These are phyloP conservation scores for Phytophthora megakarya DNA, from an alignment of 352 stramenopile genomes.

Conservation along the genomic window DNA sequence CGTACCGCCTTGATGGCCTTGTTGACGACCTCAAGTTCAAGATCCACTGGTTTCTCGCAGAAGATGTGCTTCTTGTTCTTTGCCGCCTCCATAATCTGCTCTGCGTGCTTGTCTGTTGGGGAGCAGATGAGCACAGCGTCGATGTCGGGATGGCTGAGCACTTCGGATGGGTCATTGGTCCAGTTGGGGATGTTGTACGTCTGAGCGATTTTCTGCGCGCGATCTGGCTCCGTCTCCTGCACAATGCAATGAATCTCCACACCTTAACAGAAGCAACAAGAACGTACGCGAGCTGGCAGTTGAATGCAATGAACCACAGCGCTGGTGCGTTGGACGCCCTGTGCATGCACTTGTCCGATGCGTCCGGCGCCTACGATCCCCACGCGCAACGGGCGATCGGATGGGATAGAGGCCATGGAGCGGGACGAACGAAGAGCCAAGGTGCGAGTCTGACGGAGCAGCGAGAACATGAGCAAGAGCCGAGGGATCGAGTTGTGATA, in stretches of 20 bases:
- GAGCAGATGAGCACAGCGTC: slow-evolving; percentile 97
- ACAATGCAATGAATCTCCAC: slow-evolving; percentile 3
- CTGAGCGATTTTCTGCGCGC: slow-evolving; percentile 42
- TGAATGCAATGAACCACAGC: slow-evolving; percentile 55
- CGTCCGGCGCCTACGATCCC: slow-evolving; percentile 73
- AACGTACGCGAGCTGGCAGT: slow-evolving; percentile 27
- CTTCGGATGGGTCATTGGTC: slow-evolving; percentile 85
- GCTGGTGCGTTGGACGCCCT: slow-evolving; percentile 51
- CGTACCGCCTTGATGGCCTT: slow-evolving; percentile 58
- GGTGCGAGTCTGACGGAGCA: slow-evolving; percentile 7
- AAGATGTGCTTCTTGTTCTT: slow-evolving; percentile 95
- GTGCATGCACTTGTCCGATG: slow-evolving; percentile 67
- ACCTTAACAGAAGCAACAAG: background rate
- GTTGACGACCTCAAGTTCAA: slow-evolving; percentile 79
- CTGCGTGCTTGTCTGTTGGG: slow-evolving; percentile 91
- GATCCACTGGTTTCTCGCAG: slow-evolving; percentile 95
- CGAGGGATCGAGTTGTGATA: slow-evolving; percentile 12
- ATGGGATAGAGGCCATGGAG: slow-evolving; percentile 21
- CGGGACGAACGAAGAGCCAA: slow-evolving; percentile 18
- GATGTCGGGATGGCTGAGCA: slow-evolving; percentile 92
- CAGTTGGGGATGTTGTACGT: slow-evolving; percentile 63
- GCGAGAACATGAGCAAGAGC: slow-evolving; percentile 1
- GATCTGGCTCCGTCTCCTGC: slow-evolving; percentile 29
- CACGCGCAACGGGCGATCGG: slow-evolving; percentile 46
- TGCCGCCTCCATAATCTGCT: slow-evolving; percentile 94